A percentile compares a stretch with the other conserved stretches of the same genome.
Conservation (phyloP, 345 rosid species). For the Eucalyptus pauciflora region DNA sequence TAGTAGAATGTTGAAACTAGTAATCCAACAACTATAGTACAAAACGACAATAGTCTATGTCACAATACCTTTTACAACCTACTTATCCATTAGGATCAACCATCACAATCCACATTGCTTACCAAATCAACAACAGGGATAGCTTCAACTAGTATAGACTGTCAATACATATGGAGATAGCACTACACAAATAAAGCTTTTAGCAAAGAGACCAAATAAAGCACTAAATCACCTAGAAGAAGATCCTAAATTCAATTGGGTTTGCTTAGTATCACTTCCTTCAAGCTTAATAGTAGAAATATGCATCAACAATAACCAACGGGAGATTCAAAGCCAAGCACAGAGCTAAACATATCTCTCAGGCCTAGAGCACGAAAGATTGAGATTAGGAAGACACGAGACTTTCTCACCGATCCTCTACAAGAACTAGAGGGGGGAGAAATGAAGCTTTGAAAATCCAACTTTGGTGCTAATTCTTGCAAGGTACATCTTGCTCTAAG, state of each 20-base stretch:
- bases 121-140: background rate
- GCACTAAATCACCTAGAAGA: slow-evolving; percentile 13
- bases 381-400: background rate
- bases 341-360: no score
- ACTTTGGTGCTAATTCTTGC: slow-evolving; percentile 78
- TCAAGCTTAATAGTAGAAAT: slow-evolving; percentile 9
- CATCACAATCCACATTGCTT: background rate
- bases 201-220: background rate
- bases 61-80: background rate
- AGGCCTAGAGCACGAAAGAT: background rate
- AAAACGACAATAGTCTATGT: background rate
- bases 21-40: background rate
- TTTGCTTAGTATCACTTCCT: slow-evolving; percentile 4
- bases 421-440: background rate
- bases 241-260: slow-evolving; percentile 10
- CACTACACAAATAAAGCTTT: background rate
- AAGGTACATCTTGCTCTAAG: slow-evolving; percentile 78
- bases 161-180: background rate
- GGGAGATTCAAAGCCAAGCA: background rate
- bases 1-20: background rate
- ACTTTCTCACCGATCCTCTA: background rate
- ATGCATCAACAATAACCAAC: background rate
- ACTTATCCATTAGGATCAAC: background rate
- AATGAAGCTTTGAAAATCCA: slow-evolving; percentile 18
- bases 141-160: background rate